Base-by-base conservation (phyloP, 2,329 filamentous ascomycete genomes). In the Aspergillus hiratsukae region DNA sequence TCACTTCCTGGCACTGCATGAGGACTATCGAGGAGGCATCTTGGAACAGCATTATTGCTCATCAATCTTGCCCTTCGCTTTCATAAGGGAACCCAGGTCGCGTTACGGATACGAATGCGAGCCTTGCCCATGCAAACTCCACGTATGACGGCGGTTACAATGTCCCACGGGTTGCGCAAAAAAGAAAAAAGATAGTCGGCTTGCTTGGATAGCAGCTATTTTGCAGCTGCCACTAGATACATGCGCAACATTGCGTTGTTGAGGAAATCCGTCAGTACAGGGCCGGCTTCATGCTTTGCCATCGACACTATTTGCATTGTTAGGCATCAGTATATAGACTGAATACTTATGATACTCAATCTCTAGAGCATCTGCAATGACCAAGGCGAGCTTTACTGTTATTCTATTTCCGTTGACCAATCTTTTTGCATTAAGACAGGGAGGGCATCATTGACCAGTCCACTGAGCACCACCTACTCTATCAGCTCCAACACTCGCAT, bases 41-140 rank as follows among this genome's bases (percentile, higher is more conserved):
- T 35, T 17, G 31, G 31, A 35, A 35, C 31, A 11, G 14, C 11
- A 35, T 17, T 35, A 35, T 1, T 35, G 5, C 31, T 35, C 14
- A 17, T 35, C 14, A 7, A 35, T 17, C 31, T 35, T 35, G 31
- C 31, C 31, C 31, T 35, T 5, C 31, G 31, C 14, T 7, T 3
- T 17, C 14, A 14, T 17, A 37, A 17, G 31, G 14, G 14, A 37
- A 28, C 19, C 49, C 56, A 7, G 8, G 31, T 49, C 19, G 37
- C 29, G 56, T n/a, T 7, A 55, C 27, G 4, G 7, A 45, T 58
- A 55, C 56, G 56, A 58, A 48, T 31, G 49, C 56, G 49, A 52
- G n/a, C 2, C n/a, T 31, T 11, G 19, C 52, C 14, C 11, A 14
- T 6, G 31, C 14, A 37, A 37, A 14, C 11, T 17, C 31, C 14